Conservation (phyloP, 2,329 filamentous ascomycete species). For the Albifimbria verrucaria region DNA sequence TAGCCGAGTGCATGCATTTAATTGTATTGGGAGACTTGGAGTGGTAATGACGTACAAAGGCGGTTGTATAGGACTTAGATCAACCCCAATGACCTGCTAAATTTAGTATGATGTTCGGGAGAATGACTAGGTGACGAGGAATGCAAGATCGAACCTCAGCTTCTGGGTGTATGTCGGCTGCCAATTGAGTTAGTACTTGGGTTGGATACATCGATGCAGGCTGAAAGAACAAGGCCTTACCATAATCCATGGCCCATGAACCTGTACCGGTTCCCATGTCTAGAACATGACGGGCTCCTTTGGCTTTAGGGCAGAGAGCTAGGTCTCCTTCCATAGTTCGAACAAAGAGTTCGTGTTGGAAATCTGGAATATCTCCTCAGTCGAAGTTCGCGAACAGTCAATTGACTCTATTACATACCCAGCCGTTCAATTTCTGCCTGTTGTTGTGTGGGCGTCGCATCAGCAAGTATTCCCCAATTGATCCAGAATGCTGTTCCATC, state of each 20-base stretch:
- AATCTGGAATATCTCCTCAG: conserved; percentile 12
- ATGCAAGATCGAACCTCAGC: conserved; percentile 11
- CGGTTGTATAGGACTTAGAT: conserved; percentile 32
- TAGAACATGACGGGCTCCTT: conserved; percentile 19
- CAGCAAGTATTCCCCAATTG: too few relatives aligned
- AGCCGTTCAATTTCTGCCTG: conserved; percentile 5
- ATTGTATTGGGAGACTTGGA: neutral
- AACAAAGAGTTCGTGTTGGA: conserved; percentile 23
- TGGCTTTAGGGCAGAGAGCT: conserved; percentile 14
- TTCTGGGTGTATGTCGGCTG: conserved; percentile 15
- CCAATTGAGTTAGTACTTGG: too few relatives aligned
- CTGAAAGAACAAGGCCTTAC: conserved; percentile 6
- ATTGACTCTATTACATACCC: conserved; percentile 1
- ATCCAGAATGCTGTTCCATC: too few relatives aligned
- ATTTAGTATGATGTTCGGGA: neutral
- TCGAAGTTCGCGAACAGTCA: neutral
- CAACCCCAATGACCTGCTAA: conserved; percentile 24
- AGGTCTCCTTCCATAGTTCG: conserved; percentile 18
- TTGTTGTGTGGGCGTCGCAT: conserved; percentile 1
- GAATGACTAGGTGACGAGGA: neutral
- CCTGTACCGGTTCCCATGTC: conserved; percentile 31
- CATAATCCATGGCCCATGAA: conserved; percentile 29
- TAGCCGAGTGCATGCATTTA: too few relatives aligned
- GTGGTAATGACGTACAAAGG: conserved; percentile 14
- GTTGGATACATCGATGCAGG: too few relatives aligned